Evolutionary conservation across 352 stramenopile genomes (phyloP).

Genomic region (Phytophthora nicotianae): DNA sequence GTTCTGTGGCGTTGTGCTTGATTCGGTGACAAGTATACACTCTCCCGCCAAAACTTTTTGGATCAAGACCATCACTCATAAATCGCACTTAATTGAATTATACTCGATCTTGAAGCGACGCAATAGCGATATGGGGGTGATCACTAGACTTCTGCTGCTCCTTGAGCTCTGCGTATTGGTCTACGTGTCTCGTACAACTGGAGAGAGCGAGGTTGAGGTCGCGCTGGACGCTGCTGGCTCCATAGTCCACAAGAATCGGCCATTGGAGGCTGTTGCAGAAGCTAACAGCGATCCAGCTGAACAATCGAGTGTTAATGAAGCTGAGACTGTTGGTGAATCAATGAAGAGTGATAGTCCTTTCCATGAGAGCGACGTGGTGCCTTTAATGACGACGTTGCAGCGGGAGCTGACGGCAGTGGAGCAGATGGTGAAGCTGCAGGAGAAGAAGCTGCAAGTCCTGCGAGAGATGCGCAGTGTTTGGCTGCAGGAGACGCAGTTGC

Average conservation of each 20-base stretch:
- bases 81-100: constrained; percentile 12
- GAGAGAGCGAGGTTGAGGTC: constrained; percentile 18
- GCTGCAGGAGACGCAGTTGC: constrained; percentile 22
- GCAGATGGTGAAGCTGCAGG: constrained; percentile 47
- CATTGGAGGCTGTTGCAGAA: neutral
- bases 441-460: constrained; percentile 46
- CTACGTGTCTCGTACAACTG: neutral
- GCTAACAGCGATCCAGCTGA: neutral
- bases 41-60: constrained; percentile 27
- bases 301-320: neutral
- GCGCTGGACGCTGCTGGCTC: constrained; percentile 15
- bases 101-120: constrained; percentile 27
- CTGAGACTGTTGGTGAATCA: neutral
- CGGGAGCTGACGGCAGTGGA: constrained; percentile 42
- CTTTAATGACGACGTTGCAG: constrained; percentile 23
- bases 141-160: neutral
- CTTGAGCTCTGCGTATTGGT: neutral
- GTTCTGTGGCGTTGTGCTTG: neutral
- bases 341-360: neutral
- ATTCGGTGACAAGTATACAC: constrained; percentile 14
- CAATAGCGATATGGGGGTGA: constrained; percentile 1
- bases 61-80: constrained; percentile 16
- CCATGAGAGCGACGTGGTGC: neutral
- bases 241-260: constrained; percentile 9
- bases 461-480: constrained; percentile 26